Conservation (phyloP, 2,329 filamentous ascomycete species). For the Exophiala spinifera region DNA sequence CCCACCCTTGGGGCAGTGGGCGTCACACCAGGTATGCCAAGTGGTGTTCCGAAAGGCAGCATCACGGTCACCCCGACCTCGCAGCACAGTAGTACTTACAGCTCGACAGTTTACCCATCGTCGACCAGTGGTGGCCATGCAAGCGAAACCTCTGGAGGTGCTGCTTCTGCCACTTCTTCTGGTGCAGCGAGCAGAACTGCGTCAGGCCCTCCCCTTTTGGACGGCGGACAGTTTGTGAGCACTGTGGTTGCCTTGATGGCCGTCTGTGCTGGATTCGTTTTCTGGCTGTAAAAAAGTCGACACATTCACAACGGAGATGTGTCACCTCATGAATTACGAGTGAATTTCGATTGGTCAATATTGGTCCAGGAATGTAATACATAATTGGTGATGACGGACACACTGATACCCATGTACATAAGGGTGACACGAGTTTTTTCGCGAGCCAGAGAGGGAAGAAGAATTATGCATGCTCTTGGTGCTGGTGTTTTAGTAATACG, state of each 20-base stretch:
- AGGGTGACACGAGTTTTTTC: no score
- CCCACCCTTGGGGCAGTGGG: slow-evolving; percentile 64
- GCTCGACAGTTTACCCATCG: slow-evolving; percentile 21
- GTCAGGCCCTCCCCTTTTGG: slow-evolving; percentile 7
- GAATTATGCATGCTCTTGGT: no score
- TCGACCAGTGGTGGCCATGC: background rate
- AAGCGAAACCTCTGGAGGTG: slow-evolving; percentile 10
- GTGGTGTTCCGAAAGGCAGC: slow-evolving; percentile 25
- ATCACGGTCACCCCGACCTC: slow-evolving; percentile 17
- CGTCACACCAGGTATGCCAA: slow-evolving; percentile 26
- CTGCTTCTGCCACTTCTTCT: slow-evolving; percentile 19
- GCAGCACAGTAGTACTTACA: slow-evolving; percentile 26
- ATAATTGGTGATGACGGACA: no score
- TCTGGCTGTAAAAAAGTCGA: slow-evolving; percentile 20
- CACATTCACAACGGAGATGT: background rate
- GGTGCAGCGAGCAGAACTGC: slow-evolving; percentile 21
- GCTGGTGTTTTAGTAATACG: no score
- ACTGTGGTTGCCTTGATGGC: slow-evolving; percentile 19
- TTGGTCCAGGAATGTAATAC: background rate
- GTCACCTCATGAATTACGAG: slow-evolving; percentile 13
- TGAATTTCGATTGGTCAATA: slow-evolving; percentile 8
- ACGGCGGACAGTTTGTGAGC: slow-evolving; percentile 11
- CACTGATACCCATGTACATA: no score
- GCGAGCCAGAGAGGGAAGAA: no score
- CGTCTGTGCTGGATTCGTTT: slow-evolving; percentile 22